A percentile compares a stretch with the other conserved stretches of the same genome.
Evolutionary conservation across 2,329 filamentous ascomycete species (phyloP).

Genomic region (Aaosphaeria arxii): DNA sequence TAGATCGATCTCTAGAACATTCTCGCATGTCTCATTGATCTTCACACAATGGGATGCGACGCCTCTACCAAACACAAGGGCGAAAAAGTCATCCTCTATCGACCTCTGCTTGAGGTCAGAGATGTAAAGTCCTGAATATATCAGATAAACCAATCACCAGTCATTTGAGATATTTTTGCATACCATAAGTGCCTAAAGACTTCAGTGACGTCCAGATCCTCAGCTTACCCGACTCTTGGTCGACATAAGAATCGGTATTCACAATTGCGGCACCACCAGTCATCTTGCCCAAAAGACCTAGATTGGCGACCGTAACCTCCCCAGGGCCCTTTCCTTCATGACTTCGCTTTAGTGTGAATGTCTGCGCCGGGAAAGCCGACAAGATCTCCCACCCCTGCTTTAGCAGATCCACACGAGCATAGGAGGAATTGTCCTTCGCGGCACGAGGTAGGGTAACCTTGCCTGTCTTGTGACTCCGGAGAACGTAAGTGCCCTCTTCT

Average conservation of each 20-base stretch:
- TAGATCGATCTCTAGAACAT: slow-evolving; percentile 75
- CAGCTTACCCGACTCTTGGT: slow-evolving; percentile 57
- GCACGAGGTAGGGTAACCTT: slow-evolving; percentile 55
- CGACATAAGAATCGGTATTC: slow-evolving; percentile 56
- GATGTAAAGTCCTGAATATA: slow-evolving; percentile 66
- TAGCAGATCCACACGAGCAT: slow-evolving; percentile 63
- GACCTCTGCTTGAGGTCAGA: slow-evolving; percentile 62
- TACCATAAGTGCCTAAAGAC: slow-evolving; percentile 72
- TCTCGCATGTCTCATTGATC: slow-evolving; percentile 50
- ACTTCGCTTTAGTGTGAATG: slow-evolving; percentile 49
- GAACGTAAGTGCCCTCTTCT: slow-evolving; percentile 60
- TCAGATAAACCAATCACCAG: slow-evolving; percentile 5
- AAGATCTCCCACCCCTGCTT: slow-evolving; percentile 76
- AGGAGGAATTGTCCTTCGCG: slow-evolving; percentile 41
- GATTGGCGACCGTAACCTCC: slow-evolving; percentile 58
- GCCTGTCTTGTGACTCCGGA: slow-evolving; percentile 70
- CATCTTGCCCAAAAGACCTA: slow-evolving; percentile 87
- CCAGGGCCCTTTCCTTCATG: slow-evolving; percentile 32
- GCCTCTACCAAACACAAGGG: slow-evolving; percentile 68
- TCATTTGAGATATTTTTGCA: slow-evolving; percentile 14
- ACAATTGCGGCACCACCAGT: slow-evolving; percentile 78
- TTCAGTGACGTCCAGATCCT: slow-evolving; percentile 70
- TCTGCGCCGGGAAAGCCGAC: slow-evolving; percentile 65
- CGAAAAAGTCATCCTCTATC: slow-evolving; percentile 66
- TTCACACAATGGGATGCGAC: slow-evolving; percentile 66